Base-by-base conservation (phyloP, 306 rosid species). In the Cicer judaicum region DNA sequence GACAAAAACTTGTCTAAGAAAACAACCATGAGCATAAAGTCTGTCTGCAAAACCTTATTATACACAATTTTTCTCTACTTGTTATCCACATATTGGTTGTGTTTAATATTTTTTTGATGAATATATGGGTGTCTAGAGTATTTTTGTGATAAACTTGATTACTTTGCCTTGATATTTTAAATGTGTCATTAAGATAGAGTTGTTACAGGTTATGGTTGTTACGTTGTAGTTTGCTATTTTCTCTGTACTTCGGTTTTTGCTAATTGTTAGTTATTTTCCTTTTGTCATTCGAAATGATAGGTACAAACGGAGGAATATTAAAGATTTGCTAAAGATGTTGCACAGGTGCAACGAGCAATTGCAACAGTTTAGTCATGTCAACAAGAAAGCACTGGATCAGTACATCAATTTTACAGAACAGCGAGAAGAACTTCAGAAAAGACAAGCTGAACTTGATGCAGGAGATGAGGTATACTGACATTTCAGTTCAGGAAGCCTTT, bases 341-440 rank as follows among this genome's bases (percentile, higher is more conserved):
- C 97, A 91, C 77, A 88, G 93, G 78, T 91, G 97, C 91, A 91
- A 79, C 60, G 97, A 94, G 42, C 90, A 94, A 75, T 85, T 94
- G 85, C 97, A 90, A 70, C 89, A 88, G 74, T 94, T 91, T 74
- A 94, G 97, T 83, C 98, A 94, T 80, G 98, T 94, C 39, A 94
- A 94, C 84, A 94, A 91, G 84, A 94, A 91, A 86, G 98, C 97
- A 57, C 93, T 94, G 55, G 97, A 91, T 80, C 98, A 94, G 80
- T 94, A 91, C 75, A 90, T 94, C 64, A 94, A 91, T 84, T 94
- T 94, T 74, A 91, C 97, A 11, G 98, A 91, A 83, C 98, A 94
- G 71, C 86, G 98, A 65, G 98, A 94, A 81, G 97, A 91, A 83
- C 98, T 94, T 79, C 95, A 94, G 89, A 89, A 90, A 81, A 89